Base-by-base conservation (phyloP, 345 rosid species). In the Brassica juncea region DNA sequence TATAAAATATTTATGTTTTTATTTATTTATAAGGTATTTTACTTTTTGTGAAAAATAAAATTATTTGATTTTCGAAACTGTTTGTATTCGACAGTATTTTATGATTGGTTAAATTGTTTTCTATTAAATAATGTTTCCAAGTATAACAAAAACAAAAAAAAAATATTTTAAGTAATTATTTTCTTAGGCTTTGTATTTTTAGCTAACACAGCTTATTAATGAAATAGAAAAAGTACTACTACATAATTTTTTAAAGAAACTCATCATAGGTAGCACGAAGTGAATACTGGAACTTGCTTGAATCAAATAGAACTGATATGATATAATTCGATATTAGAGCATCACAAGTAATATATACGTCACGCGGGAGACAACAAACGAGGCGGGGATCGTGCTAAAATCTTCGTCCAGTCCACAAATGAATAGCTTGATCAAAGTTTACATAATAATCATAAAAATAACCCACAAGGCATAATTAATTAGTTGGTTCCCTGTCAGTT, bases 381-480 rank as follows among this genome's bases (percentile, higher is more conserved):
- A 78, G 77, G 77, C 82, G 82, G 61, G 82, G 77, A 79, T 79
- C 73, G 55, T 59, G 82, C 64, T 66, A 60, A 67, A 79, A 52
- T 72, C 52, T 71, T 64, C 69, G 74, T 44, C 80, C 54, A 68
- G 57, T 77, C 67, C 60, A 71, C 60, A 78, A 31, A 58, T 21
- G 25, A 72, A 62, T 39, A 52, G 32, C 58, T 67, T n/a, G 19
- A 52, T 52, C 19, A 15, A 6, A 54, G 21, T 52, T 52, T 52
- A 52, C 57, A 52, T 52, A 52, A 52, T 52, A 52, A 52, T n/a
- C 57, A 52, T 52, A 52, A n/a, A n/a, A 15, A 54, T 54, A 54
- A 75, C 28, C 66, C 57, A 76, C 47, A 42, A 58, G 21, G 74
- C 27, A 21, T 49, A 63, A 23, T 35, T 28, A 78, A 66, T 66